Evolutionary conservation across 352 stramenopile genomes (phyloP), one percentile per base, ranked within the genome.

Genomic region (Globisporangium emineosum): DNA sequence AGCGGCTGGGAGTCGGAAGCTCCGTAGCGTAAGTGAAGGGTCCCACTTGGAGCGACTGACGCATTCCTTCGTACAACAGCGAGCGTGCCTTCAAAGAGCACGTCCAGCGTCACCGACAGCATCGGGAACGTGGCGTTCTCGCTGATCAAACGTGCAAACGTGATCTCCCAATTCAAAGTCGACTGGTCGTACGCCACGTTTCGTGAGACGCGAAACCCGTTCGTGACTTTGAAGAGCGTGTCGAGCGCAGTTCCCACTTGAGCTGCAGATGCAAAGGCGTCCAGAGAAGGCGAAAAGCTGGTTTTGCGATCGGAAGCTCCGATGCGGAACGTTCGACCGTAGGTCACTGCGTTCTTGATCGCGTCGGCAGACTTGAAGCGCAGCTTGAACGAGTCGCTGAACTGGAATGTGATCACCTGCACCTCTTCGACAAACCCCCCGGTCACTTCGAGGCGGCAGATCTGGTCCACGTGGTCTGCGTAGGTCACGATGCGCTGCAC

Each of bases 401-500:
- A 88, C 23, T 56, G 25, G 47, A 91, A 89, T 47, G 69, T 65
- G 19, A 90, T 57, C 9, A 65, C 37, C 29, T 88, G 79, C 8
- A 81, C 59, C 25, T 89, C 76, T 1, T 67, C 61, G 19, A 62
- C 60, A 23, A 84, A 90, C 0, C 82, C 82, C 0, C 82, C 82
- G 0, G 60, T 78, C 5, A 91, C 58, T 17, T 68, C 51, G 12
- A 93, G 30, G 0, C 54, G 62, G 13, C 75, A 69, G 3, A 87
- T 63, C 23, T 91, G 85, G 32, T 93, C 79, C 15, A 87, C 66
- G 32, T 91, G 85, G 17, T 75, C 71, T 7, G 78, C 62, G 29
- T 74, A 85, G 3, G 82, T 89, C 49, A 76, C 71, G 25, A 93
- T 77, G 7, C 73, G 71, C 62, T 93, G 85, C 21, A 93, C 73